Conservation (phyloP, 2,329 filamentous ascomycete genomes). For the Aspergillus brunneoviolaceus region DNA sequence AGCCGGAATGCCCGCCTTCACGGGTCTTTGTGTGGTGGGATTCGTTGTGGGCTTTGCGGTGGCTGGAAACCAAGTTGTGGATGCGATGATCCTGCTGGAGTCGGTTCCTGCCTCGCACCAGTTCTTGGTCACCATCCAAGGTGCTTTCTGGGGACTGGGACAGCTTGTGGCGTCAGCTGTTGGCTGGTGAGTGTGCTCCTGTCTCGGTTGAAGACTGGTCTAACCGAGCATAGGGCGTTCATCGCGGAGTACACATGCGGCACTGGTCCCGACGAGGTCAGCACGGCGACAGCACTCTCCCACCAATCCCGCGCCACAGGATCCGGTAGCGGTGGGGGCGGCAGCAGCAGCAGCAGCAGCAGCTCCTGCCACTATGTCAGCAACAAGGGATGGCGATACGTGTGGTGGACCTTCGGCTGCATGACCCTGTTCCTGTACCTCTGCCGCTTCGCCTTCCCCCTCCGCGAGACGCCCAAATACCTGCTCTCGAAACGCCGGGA, state of each 20-base stretch:
- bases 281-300: slow-evolving; percentile 12
- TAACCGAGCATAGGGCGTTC: slow-evolving; percentile 18
- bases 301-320: slow-evolving; percentile 3
- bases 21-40: slow-evolving; percentile 26
- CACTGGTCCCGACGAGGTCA: slow-evolving; percentile 21
- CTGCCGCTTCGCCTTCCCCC: slow-evolving; percentile 18
- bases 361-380: slow-evolving; percentile 22
- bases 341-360: slow-evolving; percentile 20
- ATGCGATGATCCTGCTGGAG: slow-evolving; percentile 19
- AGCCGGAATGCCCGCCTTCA: slow-evolving; percentile 23
- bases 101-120: slow-evolving; percentile 22
- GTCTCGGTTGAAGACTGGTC: not conserved
- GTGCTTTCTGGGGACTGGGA: slow-evolving; percentile 20
- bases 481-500: slow-evolving; percentile 19
- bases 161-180: slow-evolving; percentile 19
- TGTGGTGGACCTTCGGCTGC: slow-evolving; percentile 25
- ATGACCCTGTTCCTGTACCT: slow-evolving; percentile 22
- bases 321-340: slow-evolving; percentile 11
- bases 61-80: slow-evolving; percentile 19
- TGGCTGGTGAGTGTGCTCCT: slow-evolving; percentile 16
- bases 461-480: slow-evolving; percentile 22
- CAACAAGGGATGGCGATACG: slow-evolving; percentile 26
- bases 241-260: slow-evolving; percentile 23
- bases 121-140: slow-evolving; percentile 19
- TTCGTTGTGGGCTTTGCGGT: slow-evolving; percentile 21